Base-by-base conservation (phyloP, 805 yeast genomes). In the Ogataea degrootiae region DNA sequence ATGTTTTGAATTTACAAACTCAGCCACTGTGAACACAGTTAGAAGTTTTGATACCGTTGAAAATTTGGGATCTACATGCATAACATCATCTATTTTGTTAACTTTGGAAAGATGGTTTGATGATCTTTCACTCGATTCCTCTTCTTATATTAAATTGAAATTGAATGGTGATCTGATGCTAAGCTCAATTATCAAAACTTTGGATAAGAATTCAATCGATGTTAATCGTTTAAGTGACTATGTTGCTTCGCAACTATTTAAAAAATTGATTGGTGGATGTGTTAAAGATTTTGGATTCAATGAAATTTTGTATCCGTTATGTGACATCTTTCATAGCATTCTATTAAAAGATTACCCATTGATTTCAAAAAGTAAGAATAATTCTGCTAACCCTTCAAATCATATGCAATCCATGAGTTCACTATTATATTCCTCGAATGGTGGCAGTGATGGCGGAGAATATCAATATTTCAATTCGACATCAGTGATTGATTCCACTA, bases 251-350 rank as follows among this genome's bases (percentile, higher is more conserved):
- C 72, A 79, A 44, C 66, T 86, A 4, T 67, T 85, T 41, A 75
- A 75, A 54, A 77, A 82, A 36, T 59, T 84, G 23, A 60, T 86
- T 19, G 95, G 94, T 2, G 82, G 85, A 9, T 76, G 88, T 50
- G 75, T 85, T 35, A 83, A 80, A 51, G 96, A 87, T 63, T 87
- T 83, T 68, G 95, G 96, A 1, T 87, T 87, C 61, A 90, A 88
- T 57, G 61, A 74, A 3, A 73, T 83, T n/a, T 67, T 85, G 48
- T 74, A 74, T 49, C 83, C 86, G 3, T 63, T 88, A 26, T 77
- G 87, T 51, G 92, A 85, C 54, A 73, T 86, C 2, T 77, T 85
- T 55, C 84, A 82, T 59, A 81, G 76, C 45, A 66, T 77, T 29
- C 71, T 86, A 6, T 60, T 81, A 37, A 72, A 72, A 39, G 89